These are phyloP conservation scores for Tylopilus felleus DNA, from an alignment of 768 basidiomycete genomes.

Conservation along the genomic window DNA sequence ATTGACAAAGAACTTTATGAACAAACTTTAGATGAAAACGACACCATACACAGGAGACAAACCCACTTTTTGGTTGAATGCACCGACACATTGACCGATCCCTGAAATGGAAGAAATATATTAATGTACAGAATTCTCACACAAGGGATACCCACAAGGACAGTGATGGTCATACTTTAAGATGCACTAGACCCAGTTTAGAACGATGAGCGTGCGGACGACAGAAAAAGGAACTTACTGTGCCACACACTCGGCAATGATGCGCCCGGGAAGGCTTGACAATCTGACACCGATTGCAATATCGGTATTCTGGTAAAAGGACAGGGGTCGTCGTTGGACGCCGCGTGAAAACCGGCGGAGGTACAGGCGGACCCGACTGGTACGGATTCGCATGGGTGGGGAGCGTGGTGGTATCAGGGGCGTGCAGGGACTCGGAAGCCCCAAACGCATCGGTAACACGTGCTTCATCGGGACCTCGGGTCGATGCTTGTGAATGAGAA, in stretches of 20 bases:
- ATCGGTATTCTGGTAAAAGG: conserved; percentile 61
- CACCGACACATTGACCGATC: conserved; percentile 95
- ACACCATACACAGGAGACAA: background rate
- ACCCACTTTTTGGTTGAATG: conserved; percentile 81
- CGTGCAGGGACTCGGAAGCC: conserved; percentile 8
- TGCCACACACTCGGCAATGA: conserved; percentile 83
- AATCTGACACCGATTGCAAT: conserved; percentile 60
- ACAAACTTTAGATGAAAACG: background rate
- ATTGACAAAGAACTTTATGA: conserved; percentile 72
- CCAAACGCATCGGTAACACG: conserved; percentile 9
- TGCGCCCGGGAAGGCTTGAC: conserved; percentile 75
- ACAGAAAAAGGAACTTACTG: conserved; percentile 42
- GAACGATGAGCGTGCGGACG: background rate
- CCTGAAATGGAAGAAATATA: conserved; percentile 38
- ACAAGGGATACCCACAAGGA: conserved; percentile 56
- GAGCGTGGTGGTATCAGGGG: conserved; percentile 1
- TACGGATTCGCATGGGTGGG: conserved; percentile 11
- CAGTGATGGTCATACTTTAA: conserved; percentile 88
- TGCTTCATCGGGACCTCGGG: conserved; percentile 17
- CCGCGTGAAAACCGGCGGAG: conserved; percentile 22
- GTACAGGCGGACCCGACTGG: conserved; percentile 3
- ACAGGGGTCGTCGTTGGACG: conserved; percentile 42
- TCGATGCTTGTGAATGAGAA: conserved; percentile 20
- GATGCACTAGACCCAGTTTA: conserved; percentile 54
- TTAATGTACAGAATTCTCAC: background rate